Percentiles rank a stretch among this genome's conserved stretches.
Evolutionary conservation across 805 yeast genomes (phyloP).

Genomic region (Blastobotrys chiropterorum): DNA sequence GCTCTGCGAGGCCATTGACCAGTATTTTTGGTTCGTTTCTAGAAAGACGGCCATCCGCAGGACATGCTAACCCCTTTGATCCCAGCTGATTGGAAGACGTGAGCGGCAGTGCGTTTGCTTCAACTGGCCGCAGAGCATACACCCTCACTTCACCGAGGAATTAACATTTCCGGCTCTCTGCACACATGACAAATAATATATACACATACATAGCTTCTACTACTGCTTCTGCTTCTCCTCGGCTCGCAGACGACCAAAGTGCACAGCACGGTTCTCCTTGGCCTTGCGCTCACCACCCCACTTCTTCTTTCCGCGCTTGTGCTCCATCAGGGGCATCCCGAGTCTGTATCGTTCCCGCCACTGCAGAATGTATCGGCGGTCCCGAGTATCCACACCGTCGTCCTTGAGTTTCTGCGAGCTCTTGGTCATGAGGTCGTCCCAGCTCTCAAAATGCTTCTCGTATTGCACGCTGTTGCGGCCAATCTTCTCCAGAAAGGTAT

Average conservation of each 20-base stretch:
- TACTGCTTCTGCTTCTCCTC: slow-evolving; percentile 20
- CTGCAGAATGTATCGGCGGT: slow-evolving; percentile 58
- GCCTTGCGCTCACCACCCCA: slow-evolving; percentile 86
- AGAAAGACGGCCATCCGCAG: neutral
- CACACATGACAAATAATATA: neutral
- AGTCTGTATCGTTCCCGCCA: slow-evolving; percentile 66
- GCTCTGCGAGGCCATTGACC: neutral
- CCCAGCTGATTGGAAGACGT: too few relatives aligned
- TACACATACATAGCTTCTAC: neutral
- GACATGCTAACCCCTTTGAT: too few relatives aligned
- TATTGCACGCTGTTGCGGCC: slow-evolving; percentile 73
- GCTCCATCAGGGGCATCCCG: slow-evolving; percentile 49
- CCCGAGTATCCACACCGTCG: slow-evolving; percentile 66
- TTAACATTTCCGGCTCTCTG: neutral
- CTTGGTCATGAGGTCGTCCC: slow-evolving; percentile 61
- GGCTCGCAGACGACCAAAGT: slow-evolving; percentile 18
- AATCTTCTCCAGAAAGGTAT: slow-evolving; percentile 64
- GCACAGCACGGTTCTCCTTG: slow-evolving; percentile 51
- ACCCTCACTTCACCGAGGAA: neutral
- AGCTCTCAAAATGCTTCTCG: slow-evolving; percentile 61
- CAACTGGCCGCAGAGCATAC: neutral
- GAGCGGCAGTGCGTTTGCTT: neutral
- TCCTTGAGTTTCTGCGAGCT: slow-evolving; percentile 55
- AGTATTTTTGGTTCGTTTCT: neutral
- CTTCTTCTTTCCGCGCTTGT: slow-evolving; percentile 63